A percentile compares a stretch with the other conserved stretches of the same genome.
Conservation (phyloP, 192 early-diverging fungal genomes). For the Pecoramyces ruminantium region DNA sequence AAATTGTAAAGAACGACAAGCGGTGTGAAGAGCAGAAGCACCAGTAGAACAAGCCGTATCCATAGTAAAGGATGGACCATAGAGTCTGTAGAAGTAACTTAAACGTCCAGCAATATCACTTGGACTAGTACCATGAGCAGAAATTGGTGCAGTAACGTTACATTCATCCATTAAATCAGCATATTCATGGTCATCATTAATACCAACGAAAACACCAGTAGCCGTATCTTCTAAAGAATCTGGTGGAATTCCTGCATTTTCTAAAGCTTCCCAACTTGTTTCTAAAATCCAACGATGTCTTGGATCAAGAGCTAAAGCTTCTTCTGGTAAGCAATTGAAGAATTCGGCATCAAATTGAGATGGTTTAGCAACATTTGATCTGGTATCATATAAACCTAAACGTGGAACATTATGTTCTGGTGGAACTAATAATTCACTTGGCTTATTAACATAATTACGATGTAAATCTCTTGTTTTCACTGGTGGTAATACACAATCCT, state of each 20-base stretch:
- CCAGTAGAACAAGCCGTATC: conserved; percentile 16
- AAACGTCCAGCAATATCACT: conserved; percentile 9
- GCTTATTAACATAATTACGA: neutral
- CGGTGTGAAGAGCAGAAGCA: conserved; percentile 9
- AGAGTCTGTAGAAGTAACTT: conserved; percentile 7
- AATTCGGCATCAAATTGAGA: neutral
- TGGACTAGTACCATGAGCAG: neutral
- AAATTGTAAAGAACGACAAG: conserved; percentile 7
- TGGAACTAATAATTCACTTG: neutral
- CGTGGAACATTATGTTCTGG: neutral
- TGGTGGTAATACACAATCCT: neutral
- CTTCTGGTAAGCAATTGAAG: neutral
- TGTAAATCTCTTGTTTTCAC: neutral
- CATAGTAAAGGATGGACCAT: conserved; percentile 8
- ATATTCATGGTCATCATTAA: neutral
- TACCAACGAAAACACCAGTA: conserved; percentile 12
- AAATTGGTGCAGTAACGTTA: neutral
- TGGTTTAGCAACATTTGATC: neutral
- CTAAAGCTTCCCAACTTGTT: conserved; percentile 8
- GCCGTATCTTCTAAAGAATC: conserved; percentile 2
- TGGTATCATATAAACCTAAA: neutral
- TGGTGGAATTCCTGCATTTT: conserved; percentile 6
- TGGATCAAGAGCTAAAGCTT: conserved; percentile 9
- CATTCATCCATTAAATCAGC: neutral
- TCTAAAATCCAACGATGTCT: neutral